phyloP scores from a whole-genome alignment of 345 rosid species.

The Abelmoschus esculentus region DNA sequence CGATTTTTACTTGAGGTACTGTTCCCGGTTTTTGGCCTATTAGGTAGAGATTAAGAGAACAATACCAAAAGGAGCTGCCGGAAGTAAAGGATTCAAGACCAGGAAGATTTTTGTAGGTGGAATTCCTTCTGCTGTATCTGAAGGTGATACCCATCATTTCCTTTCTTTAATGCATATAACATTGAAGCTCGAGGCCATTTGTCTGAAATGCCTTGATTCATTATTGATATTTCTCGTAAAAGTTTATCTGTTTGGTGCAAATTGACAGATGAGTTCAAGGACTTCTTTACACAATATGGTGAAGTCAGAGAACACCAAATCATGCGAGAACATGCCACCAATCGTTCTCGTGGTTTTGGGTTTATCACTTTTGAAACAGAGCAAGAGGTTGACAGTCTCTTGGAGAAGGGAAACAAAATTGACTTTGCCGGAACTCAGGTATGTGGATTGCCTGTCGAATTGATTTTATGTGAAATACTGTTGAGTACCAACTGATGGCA shows the following conservation, averaged over 20 bases:
- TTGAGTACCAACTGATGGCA: not conserved
- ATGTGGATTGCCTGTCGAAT: not conserved
- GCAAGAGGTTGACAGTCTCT: slow-evolving; percentile 52
- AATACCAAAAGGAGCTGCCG: slow-evolving; percentile 73
- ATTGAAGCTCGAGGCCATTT: not conserved
- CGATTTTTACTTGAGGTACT: not conserved
- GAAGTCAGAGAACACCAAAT: slow-evolving; percentile 58
- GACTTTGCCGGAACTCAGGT: slow-evolving; percentile 8
- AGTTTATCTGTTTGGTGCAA: slow-evolving; percentile 9
- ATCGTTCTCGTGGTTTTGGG: slow-evolving; percentile 68
- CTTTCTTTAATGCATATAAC: not conserved
- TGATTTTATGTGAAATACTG: too few species aligned
- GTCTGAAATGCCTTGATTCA: not conserved
- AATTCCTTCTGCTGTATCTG: slow-evolving; percentile 69
- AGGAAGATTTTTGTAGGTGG: slow-evolving; percentile 98
- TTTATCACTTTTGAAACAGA: slow-evolving; percentile 57
- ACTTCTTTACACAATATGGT: slow-evolving; percentile 55
- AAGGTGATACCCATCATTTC: slow-evolving; percentile 38
- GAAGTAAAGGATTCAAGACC: slow-evolving; percentile 70
- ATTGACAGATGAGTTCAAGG: slow-evolving; percentile 60
- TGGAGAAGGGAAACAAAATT: slow-evolving; percentile 54
- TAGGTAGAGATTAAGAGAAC: slow-evolving; percentile 93
- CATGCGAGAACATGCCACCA: slow-evolving; percentile 47
- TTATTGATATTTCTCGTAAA: not conserved
- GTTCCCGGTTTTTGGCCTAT: slow-evolving; percentile 7